A percentile compares a stretch with the other conserved stretches of the same genome.
These are phyloP conservation scores for Barnettozyma hawaiiensis DNA, from an alignment of 1,139 yeast species.

Conservation along the genomic window DNA sequence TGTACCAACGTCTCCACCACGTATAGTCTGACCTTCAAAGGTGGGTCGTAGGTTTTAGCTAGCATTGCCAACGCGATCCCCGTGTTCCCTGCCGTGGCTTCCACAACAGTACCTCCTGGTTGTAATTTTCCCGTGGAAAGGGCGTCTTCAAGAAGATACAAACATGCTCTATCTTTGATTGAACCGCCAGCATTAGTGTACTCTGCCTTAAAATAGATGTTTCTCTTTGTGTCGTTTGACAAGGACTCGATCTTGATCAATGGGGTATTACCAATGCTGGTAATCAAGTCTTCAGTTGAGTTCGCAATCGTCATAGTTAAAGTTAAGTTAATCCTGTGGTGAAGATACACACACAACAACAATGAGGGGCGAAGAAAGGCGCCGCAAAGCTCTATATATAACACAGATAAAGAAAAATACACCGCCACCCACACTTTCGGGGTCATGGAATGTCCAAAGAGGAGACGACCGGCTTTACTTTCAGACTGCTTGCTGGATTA, in stretches of 20 bases:
- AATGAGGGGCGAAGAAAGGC: too few relatives aligned
- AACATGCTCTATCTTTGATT: conserved; percentile 86
- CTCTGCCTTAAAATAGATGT: conserved; percentile 84
- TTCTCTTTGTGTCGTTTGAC: conserved; percentile 61
- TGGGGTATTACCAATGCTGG: conserved; percentile 86
- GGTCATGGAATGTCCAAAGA: too few relatives aligned
- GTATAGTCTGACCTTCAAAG: conserved; percentile 50
- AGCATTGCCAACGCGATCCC: conserved; percentile 84
- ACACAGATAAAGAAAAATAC: too few relatives aligned
- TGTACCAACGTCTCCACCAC: conserved; percentile 62
- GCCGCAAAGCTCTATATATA: too few relatives aligned
- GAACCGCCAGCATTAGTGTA: conserved; percentile 94
- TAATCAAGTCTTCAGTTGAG: conserved; percentile 58
- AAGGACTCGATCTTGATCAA: conserved; percentile 59
- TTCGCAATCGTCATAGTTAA: conserved; percentile 25
- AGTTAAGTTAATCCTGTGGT: neutral
- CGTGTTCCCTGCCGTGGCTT: conserved; percentile 76
- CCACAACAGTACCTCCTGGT: conserved; percentile 50
- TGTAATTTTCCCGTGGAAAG: conserved; percentile 59
- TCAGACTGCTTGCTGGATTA: too few relatives aligned
- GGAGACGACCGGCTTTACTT: too few relatives aligned
- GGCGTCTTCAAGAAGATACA: conserved; percentile 71
- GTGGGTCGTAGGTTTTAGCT: conserved; percentile 77
- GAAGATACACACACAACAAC: neutral
- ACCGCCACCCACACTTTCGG: too few relatives aligned